phyloP scores from a whole-genome alignment of 2,329 filamentous ascomycete genomes.

The Stachybotrys chartarum region DNA sequence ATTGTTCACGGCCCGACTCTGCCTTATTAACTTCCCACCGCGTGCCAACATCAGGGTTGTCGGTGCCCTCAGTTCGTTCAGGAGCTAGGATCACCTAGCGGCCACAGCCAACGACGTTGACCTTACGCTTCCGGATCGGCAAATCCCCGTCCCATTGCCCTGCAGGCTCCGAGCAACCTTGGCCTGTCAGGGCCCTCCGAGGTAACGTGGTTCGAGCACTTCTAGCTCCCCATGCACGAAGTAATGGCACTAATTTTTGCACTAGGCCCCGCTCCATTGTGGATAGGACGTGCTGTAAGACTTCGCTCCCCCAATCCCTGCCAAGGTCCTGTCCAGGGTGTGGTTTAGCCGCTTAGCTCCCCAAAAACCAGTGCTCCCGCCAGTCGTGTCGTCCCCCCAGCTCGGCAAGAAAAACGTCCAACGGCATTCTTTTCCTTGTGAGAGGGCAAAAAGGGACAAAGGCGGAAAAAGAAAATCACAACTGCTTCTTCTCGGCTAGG shows the following conservation, averaged over 20 bases:
- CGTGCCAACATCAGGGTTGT: too few species aligned
- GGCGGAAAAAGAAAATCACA: not conserved
- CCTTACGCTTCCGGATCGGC: not conserved
- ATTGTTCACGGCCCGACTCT: too few species aligned
- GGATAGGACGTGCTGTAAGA: not conserved
- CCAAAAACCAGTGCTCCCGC: not conserved
- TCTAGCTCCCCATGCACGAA: not conserved
- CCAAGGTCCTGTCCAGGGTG: not conserved
- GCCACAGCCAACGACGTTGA: not conserved
- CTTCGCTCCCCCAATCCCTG: not conserved
- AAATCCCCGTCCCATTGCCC: not conserved
- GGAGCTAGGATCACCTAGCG: not conserved
- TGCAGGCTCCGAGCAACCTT: too few species aligned
- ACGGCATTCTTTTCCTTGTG: not conserved
- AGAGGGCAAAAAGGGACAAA: too few species aligned
- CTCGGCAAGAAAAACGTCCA: not conserved
- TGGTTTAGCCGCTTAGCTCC: not conserved
- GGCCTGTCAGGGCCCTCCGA: not conserved
- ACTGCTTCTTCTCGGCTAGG: not conserved
- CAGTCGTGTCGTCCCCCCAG: not conserved
- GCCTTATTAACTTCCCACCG: too few species aligned
- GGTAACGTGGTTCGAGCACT: not conserved
- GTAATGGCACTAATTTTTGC: not conserved
- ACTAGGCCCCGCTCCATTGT: not conserved
- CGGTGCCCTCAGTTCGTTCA: not conserved